A percentile compares a stretch with the other conserved stretches of the same genome.
These are phyloP conservation scores for Tolypocladium amazonense DNA, from an alignment of 2,329 filamentous ascomycete genomes.

Conservation along the genomic window DNA sequence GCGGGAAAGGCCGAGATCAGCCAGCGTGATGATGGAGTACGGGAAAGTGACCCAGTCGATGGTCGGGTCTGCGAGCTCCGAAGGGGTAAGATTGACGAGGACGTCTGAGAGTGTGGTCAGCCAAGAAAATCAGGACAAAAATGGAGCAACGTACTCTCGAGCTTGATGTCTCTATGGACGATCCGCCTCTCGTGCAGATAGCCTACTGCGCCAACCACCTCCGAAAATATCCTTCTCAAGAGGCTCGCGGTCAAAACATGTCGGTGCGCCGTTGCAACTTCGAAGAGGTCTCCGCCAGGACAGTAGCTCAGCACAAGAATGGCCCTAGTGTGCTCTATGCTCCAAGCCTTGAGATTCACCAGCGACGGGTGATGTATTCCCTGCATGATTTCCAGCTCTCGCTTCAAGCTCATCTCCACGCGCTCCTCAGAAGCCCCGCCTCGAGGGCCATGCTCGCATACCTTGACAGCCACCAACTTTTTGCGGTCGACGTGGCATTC, in stretches of 20 bases:
- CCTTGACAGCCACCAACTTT: constrained; percentile 85
- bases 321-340: constrained; percentile 69
- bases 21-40: constrained; percentile 76
- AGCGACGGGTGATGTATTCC: constrained; percentile 80
- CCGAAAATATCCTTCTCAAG: constrained; percentile 78
- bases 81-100: constrained; percentile 69
- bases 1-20: constrained; percentile 82
- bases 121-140: not conserved
- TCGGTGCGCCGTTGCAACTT: constrained; percentile 67
- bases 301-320: constrained; percentile 86
- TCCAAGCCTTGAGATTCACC: constrained; percentile 86
- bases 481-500: constrained; percentile 44
- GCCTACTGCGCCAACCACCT: constrained; percentile 72
- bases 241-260: constrained; percentile 57
- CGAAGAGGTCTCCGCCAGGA: constrained; percentile 89
- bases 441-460: constrained; percentile 88
- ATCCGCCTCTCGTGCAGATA: constrained; percentile 82
- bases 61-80: constrained; percentile 52
- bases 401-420: constrained; percentile 85
- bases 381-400: constrained; percentile 90
- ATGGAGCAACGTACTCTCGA: constrained; percentile 59
- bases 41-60: constrained; percentile 67
- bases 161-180: constrained; percentile 94
- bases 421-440: constrained; percentile 89
- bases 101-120: constrained; percentile 53